These are phyloP conservation scores for Magnaporthiopsis incrustans DNA, from an alignment of 2,329 filamentous ascomycete genomes.

Conservation along the genomic window DNA sequence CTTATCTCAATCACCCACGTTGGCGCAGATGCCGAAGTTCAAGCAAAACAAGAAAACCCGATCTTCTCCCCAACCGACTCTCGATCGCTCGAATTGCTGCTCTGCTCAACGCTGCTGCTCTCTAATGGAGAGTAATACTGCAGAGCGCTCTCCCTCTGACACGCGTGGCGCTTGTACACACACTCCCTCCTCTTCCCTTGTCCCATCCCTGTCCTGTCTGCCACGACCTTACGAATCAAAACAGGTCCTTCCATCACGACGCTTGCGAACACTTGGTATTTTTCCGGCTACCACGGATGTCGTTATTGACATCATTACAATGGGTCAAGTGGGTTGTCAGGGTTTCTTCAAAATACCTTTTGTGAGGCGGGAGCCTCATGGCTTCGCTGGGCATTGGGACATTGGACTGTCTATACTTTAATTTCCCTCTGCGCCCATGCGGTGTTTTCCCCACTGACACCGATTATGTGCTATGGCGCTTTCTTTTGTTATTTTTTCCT, in stretches of 20 bases:
- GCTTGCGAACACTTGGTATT: not conserved
- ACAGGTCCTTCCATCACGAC: not conserved
- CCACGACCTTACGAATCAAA: not conserved
- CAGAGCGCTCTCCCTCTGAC: not conserved
- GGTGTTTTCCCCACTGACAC: not conserved
- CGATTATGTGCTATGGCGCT: not conserved
- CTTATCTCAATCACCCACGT: not conserved
- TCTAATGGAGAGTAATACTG: slow-evolving; percentile 15
- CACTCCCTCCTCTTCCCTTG: not conserved
- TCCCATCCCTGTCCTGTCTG: not conserved
- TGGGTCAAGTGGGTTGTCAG: no score
- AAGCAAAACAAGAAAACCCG: slow-evolving; percentile 40
- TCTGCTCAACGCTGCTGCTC: slow-evolving; percentile 34
- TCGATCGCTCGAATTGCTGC: slow-evolving; percentile 37
- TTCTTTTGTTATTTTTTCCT: not conserved
- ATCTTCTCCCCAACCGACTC: slow-evolving; percentile 42
- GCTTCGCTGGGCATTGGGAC: not conserved
- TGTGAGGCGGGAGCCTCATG: not conserved
- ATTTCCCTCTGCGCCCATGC: not conserved
- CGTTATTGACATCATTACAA: not conserved
- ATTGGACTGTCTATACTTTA: not conserved
- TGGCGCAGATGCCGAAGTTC: slow-evolving; percentile 29
- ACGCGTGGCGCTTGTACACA: not conserved
- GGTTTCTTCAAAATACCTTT: not conserved
- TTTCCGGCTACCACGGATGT: not conserved